Evolutionary conservation across 257 asterid genomes (phyloP), one percentile per base, ranked within the genome.

Genomic region (Nicotiana attenuata): DNA sequence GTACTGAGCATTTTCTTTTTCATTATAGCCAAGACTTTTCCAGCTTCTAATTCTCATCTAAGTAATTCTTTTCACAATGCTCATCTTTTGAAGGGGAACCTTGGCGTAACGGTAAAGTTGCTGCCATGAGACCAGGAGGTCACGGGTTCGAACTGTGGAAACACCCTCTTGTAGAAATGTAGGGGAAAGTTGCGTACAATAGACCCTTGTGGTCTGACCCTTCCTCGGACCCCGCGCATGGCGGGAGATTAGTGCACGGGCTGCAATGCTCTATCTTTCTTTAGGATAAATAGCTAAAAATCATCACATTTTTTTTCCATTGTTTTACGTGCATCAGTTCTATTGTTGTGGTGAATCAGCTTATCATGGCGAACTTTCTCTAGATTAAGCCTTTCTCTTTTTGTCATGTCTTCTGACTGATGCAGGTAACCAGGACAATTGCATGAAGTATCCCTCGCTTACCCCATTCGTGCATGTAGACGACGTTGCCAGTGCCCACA

Each of bases 401-500:
- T 61, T 38, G 56, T 17, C 11, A 14, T 19, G 47, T 75, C 64
- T 22, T 31, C 17, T 65, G 52, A 73, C 29, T n/a, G 26, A 33
- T 68, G 68, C 81, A 89, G 92, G 92, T 10, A 57, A 86, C 19
- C 28, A 47, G 38, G 85, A 81, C 20, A 35, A 78, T 3, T 38
- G 28, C 45, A 63, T 63, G 24, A 78, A 84, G 82, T 61, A 81
- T n/a, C 29, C 76, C 15, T 47, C 76, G 4, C 55, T 11, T 33
- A 52, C 63, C 20, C 81, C 78, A 56, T 64, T 86, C 3, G 90
- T 89, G 68, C 92, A 89, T 41, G 81, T 76, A 17, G 89, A 90
- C 10, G 92, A 91, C 22, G 87, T 89, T 16, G 89, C 89, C 1
- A 85, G 75, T 24, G 91, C 89, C 2, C 89, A 90, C 45, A 88